A percentile compares a stretch with the other conserved stretches of the same genome.
phyloP scores from a whole-genome alignment of 148 eudicot genomes.

The Euryodendron excelsum region DNA sequence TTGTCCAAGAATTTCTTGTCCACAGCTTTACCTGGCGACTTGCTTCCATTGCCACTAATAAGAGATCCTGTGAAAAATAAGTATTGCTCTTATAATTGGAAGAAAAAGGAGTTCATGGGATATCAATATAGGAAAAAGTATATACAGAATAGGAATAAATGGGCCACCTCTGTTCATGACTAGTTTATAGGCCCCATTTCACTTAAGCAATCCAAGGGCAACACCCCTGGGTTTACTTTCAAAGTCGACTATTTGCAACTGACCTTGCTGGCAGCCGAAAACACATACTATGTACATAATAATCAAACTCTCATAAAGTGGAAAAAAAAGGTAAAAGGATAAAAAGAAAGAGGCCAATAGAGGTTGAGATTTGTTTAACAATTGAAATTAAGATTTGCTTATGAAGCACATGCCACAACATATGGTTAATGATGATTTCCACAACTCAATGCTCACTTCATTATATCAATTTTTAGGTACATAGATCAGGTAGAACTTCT shows the following conservation, averaged over 20 bases:
- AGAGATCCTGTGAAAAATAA: conserved; percentile 15
- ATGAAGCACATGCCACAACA: not conserved
- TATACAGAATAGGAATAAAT: no score
- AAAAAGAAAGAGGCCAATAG: not conserved
- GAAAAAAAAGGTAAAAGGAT: no score
- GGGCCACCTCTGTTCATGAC: not conserved
- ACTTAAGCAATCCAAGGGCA: conserved; percentile 2
- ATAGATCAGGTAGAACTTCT: not conserved
- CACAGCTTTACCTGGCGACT: not conserved
- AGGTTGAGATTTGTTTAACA: no score
- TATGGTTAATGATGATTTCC: not conserved
- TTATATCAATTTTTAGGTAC: no score
- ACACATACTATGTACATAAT: not conserved
- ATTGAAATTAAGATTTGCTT: not conserved
- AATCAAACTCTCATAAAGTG: not conserved
- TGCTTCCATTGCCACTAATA: not conserved
- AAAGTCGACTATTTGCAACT: no score
- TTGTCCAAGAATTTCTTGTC: not conserved
- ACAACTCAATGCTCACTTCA: not conserved
- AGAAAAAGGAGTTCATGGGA: not conserved
- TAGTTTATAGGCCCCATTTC: not conserved
- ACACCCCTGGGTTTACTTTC: no score
- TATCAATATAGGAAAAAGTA: no score
- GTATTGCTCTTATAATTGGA: no score
- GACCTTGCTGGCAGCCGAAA: no score